Evolutionary conservation across 2,329 filamentous ascomycete species (phyloP).

Genomic region (Colletotrichum sp.): DNA sequence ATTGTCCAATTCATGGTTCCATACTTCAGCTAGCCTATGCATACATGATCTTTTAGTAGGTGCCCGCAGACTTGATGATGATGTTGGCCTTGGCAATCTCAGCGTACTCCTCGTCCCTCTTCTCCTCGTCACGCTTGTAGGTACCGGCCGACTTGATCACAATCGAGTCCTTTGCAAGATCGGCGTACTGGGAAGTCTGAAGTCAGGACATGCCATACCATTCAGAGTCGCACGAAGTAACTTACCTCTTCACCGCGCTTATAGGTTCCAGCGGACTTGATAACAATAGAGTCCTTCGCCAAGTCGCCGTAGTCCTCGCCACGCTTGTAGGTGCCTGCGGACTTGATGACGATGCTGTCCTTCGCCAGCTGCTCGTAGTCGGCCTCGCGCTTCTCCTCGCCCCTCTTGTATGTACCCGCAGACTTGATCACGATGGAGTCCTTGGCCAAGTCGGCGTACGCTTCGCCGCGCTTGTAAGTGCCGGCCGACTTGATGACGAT

Average conservation of each 20-base stretch:
- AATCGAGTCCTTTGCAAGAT: neutral
- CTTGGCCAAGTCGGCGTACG: neutral
- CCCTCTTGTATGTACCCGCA: neutral
- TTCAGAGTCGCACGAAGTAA: too few relatives aligned
- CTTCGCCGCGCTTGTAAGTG: neutral
- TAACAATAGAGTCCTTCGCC: neutral
- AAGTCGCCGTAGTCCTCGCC: neutral
- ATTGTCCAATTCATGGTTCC: neutral
- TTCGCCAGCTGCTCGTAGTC: neutral
- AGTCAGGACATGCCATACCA: too few relatives aligned
- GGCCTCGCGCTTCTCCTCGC: neutral
- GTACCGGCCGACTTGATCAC: neutral
- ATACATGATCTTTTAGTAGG: neutral
- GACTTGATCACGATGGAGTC: neutral
- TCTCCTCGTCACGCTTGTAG: neutral
- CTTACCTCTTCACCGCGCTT: too few relatives aligned
- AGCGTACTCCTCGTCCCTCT: neutral
- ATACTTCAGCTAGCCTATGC: neutral
- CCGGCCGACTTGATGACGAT: neutral
- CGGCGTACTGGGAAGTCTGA: too few relatives aligned
- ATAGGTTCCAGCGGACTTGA: neutral
- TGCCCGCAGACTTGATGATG: neutral
- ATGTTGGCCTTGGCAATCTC: neutral
- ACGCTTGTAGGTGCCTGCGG: neutral
- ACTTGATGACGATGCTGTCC: constrained; percentile 1